Base-by-base conservation (phyloP, 345 rosid species). In the Syzygium oleosum region DNA sequence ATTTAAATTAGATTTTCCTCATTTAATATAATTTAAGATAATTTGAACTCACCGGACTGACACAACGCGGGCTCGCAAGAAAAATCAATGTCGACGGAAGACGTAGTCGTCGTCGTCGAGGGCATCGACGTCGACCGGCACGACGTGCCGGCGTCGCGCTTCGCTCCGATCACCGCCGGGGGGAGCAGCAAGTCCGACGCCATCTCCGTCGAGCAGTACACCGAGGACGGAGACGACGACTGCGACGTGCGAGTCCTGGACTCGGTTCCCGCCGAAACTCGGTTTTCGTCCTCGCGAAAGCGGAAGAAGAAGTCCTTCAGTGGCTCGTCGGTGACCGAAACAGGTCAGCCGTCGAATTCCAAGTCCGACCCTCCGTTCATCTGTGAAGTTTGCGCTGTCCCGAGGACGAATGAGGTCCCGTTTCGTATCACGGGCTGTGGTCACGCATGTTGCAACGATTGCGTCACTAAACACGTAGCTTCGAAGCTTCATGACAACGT, bases 341-440 rank as follows among this genome's bases (percentile, higher is more conserved):
- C 27, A 12, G 89, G 73, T 51, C 78, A 84, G 52, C 63, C 51
- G 8, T 84, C 86, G 51, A 84, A 56, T 49, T 61, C 84, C 84
- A 46, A 25, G 58, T 23, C 83, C 54, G 55, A 54, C 12, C 84
- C 88, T 43, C 56, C 80, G 4, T 93, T 94, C 51, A 49, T 89
- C 5, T 95, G 97, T 49, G 94, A 91, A 78, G 92, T 96, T 63
- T 95, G 96, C 38, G 89, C 90, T 15, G 95, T 92, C 22, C 22
- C 91, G 3, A 93, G 86, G 90, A 84, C 85, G 7, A 7, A 5
- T 19, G 25, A 52, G 15, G 91, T 90, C 34, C 92, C 87, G 1
- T 91, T 95, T 87, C 51, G 27, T 14, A 85, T 93, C 59, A 86
- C 90, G 55, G 96, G 95, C 0, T 94, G 97, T 61, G 53, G 88